A percentile compares a stretch with the other conserved stretches of the same genome.
Evolutionary conservation across 257 asterid genomes (phyloP).

Genomic region (Ligustrum vulgare): DNA sequence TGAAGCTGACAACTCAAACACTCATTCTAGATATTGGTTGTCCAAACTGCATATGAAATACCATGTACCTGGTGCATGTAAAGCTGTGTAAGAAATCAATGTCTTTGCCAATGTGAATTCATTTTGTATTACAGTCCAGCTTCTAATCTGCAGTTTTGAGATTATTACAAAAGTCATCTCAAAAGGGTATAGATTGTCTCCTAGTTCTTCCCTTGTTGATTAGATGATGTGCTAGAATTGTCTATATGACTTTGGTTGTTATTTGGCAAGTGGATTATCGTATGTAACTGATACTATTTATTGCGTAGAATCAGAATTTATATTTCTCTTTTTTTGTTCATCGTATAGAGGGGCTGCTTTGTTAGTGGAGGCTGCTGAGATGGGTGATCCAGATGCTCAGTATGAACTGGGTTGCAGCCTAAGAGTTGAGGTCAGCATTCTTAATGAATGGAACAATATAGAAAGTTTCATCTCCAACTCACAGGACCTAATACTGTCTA

Average conservation of each 20-base stretch:
- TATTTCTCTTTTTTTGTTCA: conserved; percentile 23
- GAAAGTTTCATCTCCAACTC: neutral
- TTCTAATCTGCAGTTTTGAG: conserved; percentile 13
- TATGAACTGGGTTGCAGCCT: conserved; percentile 82
- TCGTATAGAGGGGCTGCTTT: conserved; percentile 86
- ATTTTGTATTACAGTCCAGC: conserved; percentile 15
- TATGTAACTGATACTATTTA: neutral
- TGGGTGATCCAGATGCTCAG: conserved; percentile 94
- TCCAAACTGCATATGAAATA: conserved; percentile 82
- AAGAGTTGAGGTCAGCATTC: conserved; percentile 73
- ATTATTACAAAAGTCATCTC: neutral
- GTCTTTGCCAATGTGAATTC: conserved; percentile 15
- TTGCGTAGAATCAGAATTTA: conserved; percentile 17
- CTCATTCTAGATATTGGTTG: conserved; percentile 93
- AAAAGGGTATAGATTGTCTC: conserved; percentile 9
- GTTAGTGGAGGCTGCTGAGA: conserved; percentile 96
- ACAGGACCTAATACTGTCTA: neutral
- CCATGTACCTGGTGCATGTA: conserved; percentile 90
- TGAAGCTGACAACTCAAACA: conserved; percentile 88
- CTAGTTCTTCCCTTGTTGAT: neutral
- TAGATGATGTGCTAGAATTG: neutral
- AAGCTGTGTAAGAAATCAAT: conserved; percentile 59
- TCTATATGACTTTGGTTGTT: conserved; percentile 2
- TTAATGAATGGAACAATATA: neutral
- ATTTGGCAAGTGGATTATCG: conserved; percentile 9